These are phyloP conservation scores for Aspergillus wentii DNA, from an alignment of 495 filamentous ascomycete genomes.

Conservation along the genomic window DNA sequence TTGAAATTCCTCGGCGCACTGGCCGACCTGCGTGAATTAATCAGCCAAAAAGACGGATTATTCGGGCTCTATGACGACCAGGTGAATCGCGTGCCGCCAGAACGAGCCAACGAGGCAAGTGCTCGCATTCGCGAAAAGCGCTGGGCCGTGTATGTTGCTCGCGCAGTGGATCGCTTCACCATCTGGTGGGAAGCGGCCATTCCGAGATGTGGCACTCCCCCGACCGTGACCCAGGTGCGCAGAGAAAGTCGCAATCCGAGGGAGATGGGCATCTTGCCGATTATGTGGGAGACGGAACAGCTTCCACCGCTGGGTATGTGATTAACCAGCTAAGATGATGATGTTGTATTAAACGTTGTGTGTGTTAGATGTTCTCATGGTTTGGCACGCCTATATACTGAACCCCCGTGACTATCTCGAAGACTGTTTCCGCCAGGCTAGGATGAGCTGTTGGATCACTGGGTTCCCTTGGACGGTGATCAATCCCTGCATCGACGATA, in stretches of 20 bases:
- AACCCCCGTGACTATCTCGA: conserved; percentile 77
- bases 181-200: conserved; percentile 57
- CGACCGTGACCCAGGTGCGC: no score
- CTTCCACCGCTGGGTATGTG: no score
- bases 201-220: conserved; percentile 6
- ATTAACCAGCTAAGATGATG: no score
- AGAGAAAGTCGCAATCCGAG: no score
- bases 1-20: conserved; percentile 72
- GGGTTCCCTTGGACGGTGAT: conserved; percentile 70
- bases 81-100: conserved; percentile 17
- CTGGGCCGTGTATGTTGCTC: conserved; percentile 71
- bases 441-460: conserved; percentile 55
- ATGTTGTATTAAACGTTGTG: conserved; percentile 14
- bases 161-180: conserved; percentile 69
- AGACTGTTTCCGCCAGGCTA: conserved; percentile 62
- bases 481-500: conserved; percentile 58
- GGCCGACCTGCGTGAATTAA: conserved; percentile 58
- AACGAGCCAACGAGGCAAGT: conserved; percentile 12
- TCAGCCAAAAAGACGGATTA: conserved; percentile 58
- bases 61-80: conserved; percentile 56
- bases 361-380: conserved; percentile 72
- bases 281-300: no score
- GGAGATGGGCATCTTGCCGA: no score
- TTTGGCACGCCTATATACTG: conserved; percentile 84
- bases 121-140: conserved; percentile 67